Percentiles rank a stretch among this genome's conserved stretches.
phyloP scores from a whole-genome alignment of 495 filamentous ascomycete genomes.

The Penicillium ucsense region DNA sequence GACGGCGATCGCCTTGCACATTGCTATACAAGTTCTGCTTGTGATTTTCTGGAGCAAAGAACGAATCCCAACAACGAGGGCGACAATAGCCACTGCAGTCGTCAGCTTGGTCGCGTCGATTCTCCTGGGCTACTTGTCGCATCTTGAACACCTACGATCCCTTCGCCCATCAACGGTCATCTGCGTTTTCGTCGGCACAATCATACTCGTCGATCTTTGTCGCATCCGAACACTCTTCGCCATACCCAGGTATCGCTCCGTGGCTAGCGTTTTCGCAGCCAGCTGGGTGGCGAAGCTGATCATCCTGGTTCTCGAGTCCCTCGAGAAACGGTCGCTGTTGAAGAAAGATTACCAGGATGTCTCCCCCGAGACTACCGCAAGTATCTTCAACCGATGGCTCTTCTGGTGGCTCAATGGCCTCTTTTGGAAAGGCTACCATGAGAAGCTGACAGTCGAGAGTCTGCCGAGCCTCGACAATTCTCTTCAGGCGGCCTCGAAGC shows the following conservation, averaged over 20 bases:
- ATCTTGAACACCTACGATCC: constrained; percentile 15
- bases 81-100: constrained; percentile 8
- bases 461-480: constrained; percentile 31
- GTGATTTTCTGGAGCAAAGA: constrained; percentile 8
- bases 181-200: constrained; percentile 5
- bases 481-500: constrained; percentile 24
- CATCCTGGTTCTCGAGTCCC: constrained; percentile 39
- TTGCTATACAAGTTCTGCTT: constrained; percentile 8
- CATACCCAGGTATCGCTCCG: constrained; percentile 1
- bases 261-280: constrained; percentile 10
- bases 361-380: constrained; percentile 40
- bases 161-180: constrained; percentile 13
- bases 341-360: constrained; percentile 4
- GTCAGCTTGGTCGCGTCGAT: constrained; percentile 1
- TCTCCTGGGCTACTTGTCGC: constrained; percentile 9
- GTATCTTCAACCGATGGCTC: constrained; percentile 35
- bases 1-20: constrained; percentile 6
- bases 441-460: constrained; percentile 28
- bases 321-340: constrained; percentile 39
- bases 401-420: constrained; percentile 49
- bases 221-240: constrained; percentile 12
- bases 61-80: constrained; percentile 7
- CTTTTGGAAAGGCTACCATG: constrained; percentile 35
- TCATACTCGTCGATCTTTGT: constrained; percentile 9
- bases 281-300: constrained; percentile 27